phyloP scores from a whole-genome alignment of 2,329 filamentous ascomycete genomes.

The Colletotrichum truncatum region DNA sequence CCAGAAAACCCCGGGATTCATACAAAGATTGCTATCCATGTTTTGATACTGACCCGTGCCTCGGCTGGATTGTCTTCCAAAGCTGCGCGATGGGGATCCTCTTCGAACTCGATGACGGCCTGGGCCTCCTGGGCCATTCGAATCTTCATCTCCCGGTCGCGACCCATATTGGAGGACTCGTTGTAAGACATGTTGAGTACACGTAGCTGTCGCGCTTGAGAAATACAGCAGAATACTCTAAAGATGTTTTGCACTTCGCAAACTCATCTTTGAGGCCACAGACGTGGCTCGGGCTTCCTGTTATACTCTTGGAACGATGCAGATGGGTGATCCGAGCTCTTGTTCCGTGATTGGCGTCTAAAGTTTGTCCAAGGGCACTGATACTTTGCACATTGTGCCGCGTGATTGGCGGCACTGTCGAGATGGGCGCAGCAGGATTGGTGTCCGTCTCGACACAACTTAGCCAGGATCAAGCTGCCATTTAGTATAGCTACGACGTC shows the following conservation, averaged over 20 bases:
- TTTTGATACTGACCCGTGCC: constrained; percentile 22
- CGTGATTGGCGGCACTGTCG: not conserved
- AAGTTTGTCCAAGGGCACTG: not conserved
- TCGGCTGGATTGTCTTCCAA: constrained; percentile 27
- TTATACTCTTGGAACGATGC: constrained; percentile 4
- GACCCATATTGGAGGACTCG: constrained; percentile 11
- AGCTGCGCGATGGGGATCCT: constrained; percentile 30
- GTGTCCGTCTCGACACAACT: not conserved
- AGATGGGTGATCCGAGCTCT: not conserved
- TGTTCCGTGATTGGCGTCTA: not conserved
- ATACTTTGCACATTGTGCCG: not conserved
- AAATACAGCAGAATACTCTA: not conserved
- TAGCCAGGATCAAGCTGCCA: constrained; percentile 6
- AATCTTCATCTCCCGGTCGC: constrained; percentile 36
- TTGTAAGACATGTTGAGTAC: constrained; percentile 8
- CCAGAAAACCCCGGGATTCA: too few species aligned
- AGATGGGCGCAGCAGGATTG: not conserved
- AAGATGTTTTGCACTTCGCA: not conserved
- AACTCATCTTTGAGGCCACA: not conserved
- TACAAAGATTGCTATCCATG: constrained; percentile 30
- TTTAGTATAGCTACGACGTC: not conserved
- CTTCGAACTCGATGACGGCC: constrained; percentile 28
- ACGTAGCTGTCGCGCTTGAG: not conserved
- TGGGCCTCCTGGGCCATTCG: constrained; percentile 25
- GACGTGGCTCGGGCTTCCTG: not conserved